phyloP scores from a whole-genome alignment of 495 filamentous ascomycete species.

The Aspergillus haitiensis region DNA sequence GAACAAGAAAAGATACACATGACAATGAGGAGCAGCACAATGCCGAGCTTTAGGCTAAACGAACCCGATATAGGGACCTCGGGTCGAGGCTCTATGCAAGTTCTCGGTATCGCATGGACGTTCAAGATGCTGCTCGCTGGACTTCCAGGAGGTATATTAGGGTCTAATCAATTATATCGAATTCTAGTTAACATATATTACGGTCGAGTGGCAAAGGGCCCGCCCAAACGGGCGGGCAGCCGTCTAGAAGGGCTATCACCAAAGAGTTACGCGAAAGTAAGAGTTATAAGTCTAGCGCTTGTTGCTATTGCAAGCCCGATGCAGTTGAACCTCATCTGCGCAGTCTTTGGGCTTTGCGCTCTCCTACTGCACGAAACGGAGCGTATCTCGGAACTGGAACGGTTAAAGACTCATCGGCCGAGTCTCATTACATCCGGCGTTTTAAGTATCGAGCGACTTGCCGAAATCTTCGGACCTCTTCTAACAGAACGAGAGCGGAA shows the following conservation, averaged over 20 bases:
- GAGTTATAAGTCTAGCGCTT: slow-evolving; percentile 41
- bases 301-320: slow-evolving; percentile 38
- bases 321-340: slow-evolving; percentile 45
- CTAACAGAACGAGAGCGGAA: slow-evolving; percentile 25
- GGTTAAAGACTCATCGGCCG: slow-evolving; percentile 14
- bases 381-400: slow-evolving; percentile 22
- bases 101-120: slow-evolving; percentile 71
- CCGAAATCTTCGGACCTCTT: slow-evolving; percentile 37
- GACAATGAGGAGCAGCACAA: slow-evolving; percentile 31
- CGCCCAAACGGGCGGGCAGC: slow-evolving; percentile 28
- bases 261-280: slow-evolving; percentile 23
- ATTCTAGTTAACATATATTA: slow-evolving; percentile 62
- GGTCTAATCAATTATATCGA: slow-evolving; percentile 65
- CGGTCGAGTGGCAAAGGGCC: slow-evolving; percentile 51
- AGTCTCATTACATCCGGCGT: slow-evolving; percentile 20
- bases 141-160: slow-evolving; percentile 73
- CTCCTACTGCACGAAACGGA: slow-evolving; percentile 31
- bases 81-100: slow-evolving; percentile 35
- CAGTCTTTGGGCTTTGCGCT: slow-evolving; percentile 40
- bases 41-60: slow-evolving; percentile 28
- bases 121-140: slow-evolving; percentile 71
- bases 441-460: slow-evolving; percentile 32
- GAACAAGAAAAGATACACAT: slow-evolving; percentile 35
- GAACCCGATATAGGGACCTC: slow-evolving; percentile 19
- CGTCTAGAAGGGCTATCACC: slow-evolving; percentile 22